Evolutionary conservation across 192 early-diverging fungal genomes (phyloP).

Genomic region (Ramicandelaber brevisporus): DNA sequence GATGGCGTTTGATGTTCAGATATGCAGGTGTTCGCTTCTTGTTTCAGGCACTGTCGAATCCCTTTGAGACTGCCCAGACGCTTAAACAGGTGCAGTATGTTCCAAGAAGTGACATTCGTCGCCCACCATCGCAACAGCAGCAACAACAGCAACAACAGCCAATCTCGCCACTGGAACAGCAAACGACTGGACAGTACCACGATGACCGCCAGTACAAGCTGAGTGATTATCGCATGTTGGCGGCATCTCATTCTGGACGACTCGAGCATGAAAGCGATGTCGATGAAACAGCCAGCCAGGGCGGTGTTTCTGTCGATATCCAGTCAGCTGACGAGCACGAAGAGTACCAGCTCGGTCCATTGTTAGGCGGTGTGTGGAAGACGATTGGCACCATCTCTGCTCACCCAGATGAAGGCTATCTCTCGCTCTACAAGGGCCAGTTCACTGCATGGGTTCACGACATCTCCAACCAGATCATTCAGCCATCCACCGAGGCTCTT

Average conservation of each 20-base stretch:
- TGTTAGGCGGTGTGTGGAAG: conserved; percentile 26
- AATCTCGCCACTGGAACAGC: neutral
- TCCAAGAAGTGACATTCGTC: conserved; percentile 11
- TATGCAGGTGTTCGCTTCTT: too few species aligned
- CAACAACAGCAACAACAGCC: neutral
- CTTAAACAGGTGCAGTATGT: conserved; percentile 51
- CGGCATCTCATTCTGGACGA: conserved; percentile 11
- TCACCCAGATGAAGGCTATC: conserved; percentile 35
- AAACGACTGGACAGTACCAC: conserved; percentile 1
- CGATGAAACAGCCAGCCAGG: conserved; percentile 28
- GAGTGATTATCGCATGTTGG: neutral
- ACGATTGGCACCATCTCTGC: conserved; percentile 21
- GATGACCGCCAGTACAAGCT: too few species aligned
- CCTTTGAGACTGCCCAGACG: conserved; percentile 38
- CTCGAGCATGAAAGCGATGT: conserved; percentile 3
- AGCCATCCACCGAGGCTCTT: conserved; percentile 5
- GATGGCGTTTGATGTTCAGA: too few species aligned
- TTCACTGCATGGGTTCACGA: conserved; percentile 40
- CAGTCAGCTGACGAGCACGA: conserved; percentile 25
- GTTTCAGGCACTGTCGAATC: too few species aligned
- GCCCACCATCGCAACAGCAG: conserved; percentile 1
- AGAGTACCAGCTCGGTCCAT: conserved; percentile 28
- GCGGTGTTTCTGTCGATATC: conserved; percentile 14
- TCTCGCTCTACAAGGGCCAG: conserved; percentile 31
- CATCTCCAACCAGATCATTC: conserved; percentile 26